A percentile compares a stretch with the other conserved stretches of the same genome.
Evolutionary conservation across 768 basidiomycete genomes (phyloP).

Genomic region (Ephemerocybe angulata): DNA sequence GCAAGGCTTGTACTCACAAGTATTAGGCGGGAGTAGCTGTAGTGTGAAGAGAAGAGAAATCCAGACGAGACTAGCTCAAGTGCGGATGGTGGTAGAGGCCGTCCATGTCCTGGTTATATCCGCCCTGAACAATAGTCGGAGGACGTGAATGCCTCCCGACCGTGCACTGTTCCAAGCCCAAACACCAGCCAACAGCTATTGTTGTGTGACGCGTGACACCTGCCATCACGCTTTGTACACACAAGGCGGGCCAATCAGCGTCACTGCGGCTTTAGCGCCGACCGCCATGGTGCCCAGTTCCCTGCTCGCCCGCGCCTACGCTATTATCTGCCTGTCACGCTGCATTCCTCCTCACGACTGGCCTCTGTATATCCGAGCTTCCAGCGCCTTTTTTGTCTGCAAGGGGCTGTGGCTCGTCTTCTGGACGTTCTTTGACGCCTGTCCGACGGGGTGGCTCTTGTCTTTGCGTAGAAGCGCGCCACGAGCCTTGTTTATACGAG

Average conservation of each 20-base stretch:
- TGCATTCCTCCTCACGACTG: not conserved
- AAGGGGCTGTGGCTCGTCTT: too few relatives aligned
- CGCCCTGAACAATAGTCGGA: constrained; percentile 16
- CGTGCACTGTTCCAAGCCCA: constrained; percentile 4
- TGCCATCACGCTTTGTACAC: constrained; percentile 12
- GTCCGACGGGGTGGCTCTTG: too few relatives aligned
- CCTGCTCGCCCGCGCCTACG: not conserved
- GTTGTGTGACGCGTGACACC: constrained; percentile 1
- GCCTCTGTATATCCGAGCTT: not conserved
- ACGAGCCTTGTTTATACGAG: too few relatives aligned
- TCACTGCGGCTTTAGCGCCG: not conserved
- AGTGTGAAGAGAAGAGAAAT: constrained; percentile 2
- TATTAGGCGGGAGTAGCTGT: not conserved
- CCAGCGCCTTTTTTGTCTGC: not conserved
- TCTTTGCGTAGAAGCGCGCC: too few relatives aligned
- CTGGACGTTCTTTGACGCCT: too few relatives aligned
- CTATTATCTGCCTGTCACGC: not conserved
- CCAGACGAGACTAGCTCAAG: constrained; percentile 31
- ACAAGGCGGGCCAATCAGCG: constrained; percentile 2
- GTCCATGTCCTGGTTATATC: constrained; percentile 14
- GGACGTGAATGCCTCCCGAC: not conserved
- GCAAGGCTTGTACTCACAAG: not conserved
- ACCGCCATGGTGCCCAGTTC: not conserved
- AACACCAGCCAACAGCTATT: constrained; percentile 7
- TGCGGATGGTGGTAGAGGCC: constrained; percentile 1